Conservation (phyloP, 257 asterid species). For the Penstemon barbatus region DNA sequence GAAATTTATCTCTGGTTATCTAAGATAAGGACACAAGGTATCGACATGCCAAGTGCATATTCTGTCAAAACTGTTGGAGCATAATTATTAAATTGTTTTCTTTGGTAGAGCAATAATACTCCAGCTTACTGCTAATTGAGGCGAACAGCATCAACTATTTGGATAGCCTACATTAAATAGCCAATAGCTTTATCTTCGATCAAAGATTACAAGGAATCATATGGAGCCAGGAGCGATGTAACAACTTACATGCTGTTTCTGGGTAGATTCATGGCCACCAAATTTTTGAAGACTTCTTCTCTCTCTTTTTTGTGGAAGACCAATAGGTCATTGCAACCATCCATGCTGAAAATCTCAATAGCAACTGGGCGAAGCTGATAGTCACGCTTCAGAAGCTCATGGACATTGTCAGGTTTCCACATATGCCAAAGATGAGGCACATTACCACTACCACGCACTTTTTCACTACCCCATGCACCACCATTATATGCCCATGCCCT, state of each 20-base stretch:
- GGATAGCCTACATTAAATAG: slow-evolving; percentile 12
- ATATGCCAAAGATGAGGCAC: slow-evolving; percentile 98
- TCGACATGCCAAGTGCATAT: slow-evolving; percentile 1
- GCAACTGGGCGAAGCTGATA: slow-evolving; percentile 99
- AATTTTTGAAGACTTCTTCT: slow-evolving; percentile 87
- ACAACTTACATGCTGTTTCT: slow-evolving; percentile 94
- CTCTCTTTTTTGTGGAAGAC: slow-evolving; percentile 98
- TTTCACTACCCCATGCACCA: slow-evolving; percentile 99
- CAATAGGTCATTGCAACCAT: slow-evolving; percentile 97
- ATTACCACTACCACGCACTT: slow-evolving; percentile 65
- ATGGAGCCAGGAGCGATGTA: slow-evolving; percentile 21
- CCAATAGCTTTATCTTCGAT: slow-evolving; percentile 2
- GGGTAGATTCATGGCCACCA: slow-evolving; percentile 98
- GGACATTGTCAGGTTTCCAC: slow-evolving; percentile 99
- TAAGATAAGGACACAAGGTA: neutral
- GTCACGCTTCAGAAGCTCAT: slow-evolving; percentile 95
- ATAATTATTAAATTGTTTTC: neutral
- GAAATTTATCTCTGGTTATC: neutral
- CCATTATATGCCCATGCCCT: slow-evolving; percentile 99
- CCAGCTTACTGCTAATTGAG: neutral
- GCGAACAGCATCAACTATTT: slow-evolving; percentile 7
- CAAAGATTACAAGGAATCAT: slow-evolving; percentile 17
- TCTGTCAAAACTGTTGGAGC: neutral
- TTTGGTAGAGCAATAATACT: neutral
- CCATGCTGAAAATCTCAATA: slow-evolving; percentile 98